phyloP scores from a whole-genome alignment of 2,329 filamentous ascomycete genomes.

The Aspergillus nomiae region DNA sequence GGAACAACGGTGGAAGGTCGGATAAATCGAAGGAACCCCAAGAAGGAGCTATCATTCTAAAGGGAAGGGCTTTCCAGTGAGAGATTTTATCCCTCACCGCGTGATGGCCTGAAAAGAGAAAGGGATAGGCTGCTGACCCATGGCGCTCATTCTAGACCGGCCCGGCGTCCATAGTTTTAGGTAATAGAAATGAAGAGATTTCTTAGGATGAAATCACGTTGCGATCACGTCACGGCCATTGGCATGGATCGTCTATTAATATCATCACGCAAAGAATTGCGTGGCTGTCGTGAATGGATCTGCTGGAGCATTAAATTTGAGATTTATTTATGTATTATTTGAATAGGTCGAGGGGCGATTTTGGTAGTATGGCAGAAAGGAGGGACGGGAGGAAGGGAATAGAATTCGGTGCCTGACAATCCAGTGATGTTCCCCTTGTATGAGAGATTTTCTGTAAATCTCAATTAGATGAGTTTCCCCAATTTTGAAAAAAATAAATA shows the following conservation, averaged over 20 bases:
- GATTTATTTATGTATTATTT: too few relatives aligned
- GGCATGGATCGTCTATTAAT: background rate
- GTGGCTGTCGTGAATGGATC: background rate
- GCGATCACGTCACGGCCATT: background rate
- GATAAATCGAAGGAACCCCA: background rate
- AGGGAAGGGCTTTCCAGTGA: background rate
- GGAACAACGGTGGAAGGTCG: background rate
- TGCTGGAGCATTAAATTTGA: background rate
- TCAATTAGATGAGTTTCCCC: background rate
- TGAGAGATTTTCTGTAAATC: background rate
- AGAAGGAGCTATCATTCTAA: background rate
- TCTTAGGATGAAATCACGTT: background rate
- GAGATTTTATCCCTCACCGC: conserved; percentile 1
- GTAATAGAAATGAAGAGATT: background rate
- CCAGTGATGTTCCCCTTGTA: background rate
- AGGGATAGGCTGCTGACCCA: background rate
- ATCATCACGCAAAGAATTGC: background rate
- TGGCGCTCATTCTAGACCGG: background rate
- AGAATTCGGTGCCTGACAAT: background rate
- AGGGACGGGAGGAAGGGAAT: background rate
- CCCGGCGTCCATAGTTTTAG: background rate
- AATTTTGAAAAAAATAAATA: background rate
- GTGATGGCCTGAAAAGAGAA: background rate
- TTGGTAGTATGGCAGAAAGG: background rate
- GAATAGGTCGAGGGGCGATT: too few relatives aligned